Evolutionary conservation across 768 basidiomycete species (phyloP), one percentile per base, ranked within the genome.

Genomic region (Lentinus tigrinus): DNA sequence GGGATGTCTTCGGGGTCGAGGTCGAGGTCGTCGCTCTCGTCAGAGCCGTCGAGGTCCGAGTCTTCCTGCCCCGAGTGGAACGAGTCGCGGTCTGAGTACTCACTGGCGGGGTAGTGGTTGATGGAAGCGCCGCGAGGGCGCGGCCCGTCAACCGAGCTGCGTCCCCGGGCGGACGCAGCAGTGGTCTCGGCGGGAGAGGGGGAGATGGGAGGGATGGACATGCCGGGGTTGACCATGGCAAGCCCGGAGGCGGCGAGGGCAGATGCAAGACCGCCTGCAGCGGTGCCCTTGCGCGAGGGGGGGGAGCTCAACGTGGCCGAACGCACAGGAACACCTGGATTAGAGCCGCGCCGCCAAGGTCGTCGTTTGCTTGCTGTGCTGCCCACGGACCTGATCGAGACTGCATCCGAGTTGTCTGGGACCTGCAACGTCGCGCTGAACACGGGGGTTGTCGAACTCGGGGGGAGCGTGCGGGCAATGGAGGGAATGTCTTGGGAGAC

Each of bases 1-100:
- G 95, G 89, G 14, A 93, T 92, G 66, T 92, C 90, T 53, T 88
- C 85, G 49, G 85, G 80, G 54, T 81, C 85, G 26, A 89, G 58
- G 56, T 71, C 72, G 14, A 69, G 67, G 47, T 71, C 68, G 56
- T 78, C 77, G 31, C 66, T 67, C 23, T 70, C 71, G 17, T 62
- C 67, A 11, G 65, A 67, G 36, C 67, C 65, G 31, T 64, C 49
- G 11, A 60, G 53, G 31, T 69, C 70, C n/a, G 70, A 67, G 14
- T 23, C 43, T 9, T 31, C 31, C 31, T 31, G 31, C 31, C 43
- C 43, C 13, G 43, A 46, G 21, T 46, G 43, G 43, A 46, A 46
- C 56, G 52, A 54, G 51, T 67, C 64, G 46, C 55, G 38, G 36
- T 38, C 62, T 26, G 37, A 44, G 40, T 59, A 54, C 31, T 59